A percentile compares a stretch with the other conserved stretches of the same genome.
Conservation (phyloP, 257 asterid species). For the Paulownia fortunei region DNA sequence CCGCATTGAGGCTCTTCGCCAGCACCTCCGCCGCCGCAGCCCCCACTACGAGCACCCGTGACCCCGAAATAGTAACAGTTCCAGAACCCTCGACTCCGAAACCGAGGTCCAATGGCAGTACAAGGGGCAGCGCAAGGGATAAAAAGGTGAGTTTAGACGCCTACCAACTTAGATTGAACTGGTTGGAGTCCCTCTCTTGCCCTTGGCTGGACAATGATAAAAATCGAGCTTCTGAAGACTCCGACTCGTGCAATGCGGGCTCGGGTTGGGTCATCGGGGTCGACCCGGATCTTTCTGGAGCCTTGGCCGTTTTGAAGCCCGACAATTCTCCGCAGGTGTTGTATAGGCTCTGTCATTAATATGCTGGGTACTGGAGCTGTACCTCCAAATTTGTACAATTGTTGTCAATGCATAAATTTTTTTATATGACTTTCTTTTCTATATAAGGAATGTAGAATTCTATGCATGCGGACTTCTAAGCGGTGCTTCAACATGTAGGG, state of each 20-base stretch:
- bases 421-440: background rate
- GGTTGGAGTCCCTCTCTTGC: conserved; percentile 70
- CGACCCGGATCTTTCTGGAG: conserved; percentile 86
- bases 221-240: conserved; percentile 16
- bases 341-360: background rate
- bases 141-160: conserved; percentile 45
- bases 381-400: conserved; percentile 11
- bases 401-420: background rate
- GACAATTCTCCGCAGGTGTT: conserved; percentile 62
- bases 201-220: conserved; percentile 44
- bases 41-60: conserved; percentile 25
- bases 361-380: conserved; percentile 12
- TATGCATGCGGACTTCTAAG: background rate
- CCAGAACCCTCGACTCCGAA: conserved; percentile 39
- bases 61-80: conserved; percentile 26
- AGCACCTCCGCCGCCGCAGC: conserved; percentile 34
- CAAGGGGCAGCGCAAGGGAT: conserved; percentile 29
- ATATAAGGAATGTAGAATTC: background rate
- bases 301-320: conserved; percentile 73
- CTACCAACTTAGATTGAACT: conserved; percentile 54
- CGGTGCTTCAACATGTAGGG: background rate
- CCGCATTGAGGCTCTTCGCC: conserved; percentile 52
- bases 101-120: conserved; percentile 33
- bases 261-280: conserved; percentile 73
- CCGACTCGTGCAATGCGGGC: conserved; percentile 37